Conservation (phyloP, 1,284 basidiomycete species). For the Apiotrichum gamsii region DNA sequence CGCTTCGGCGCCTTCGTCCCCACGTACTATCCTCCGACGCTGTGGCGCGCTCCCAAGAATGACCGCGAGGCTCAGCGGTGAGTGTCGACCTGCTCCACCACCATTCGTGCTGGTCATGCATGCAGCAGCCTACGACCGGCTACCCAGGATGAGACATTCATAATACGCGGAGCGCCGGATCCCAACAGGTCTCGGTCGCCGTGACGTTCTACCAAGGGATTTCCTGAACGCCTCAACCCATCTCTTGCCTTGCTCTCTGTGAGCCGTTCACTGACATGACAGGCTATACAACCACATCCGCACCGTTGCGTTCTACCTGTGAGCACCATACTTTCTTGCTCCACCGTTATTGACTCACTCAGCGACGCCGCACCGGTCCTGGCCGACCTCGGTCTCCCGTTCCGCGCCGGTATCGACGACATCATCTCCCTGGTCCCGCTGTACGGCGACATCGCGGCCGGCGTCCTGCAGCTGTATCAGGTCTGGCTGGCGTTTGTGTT, state of each 20-base stretch:
- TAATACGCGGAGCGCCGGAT: neutral
- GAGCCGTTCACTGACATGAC: neutral
- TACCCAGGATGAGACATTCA: too few species aligned
- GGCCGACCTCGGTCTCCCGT: slow-evolving; percentile 45
- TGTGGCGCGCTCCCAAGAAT: slow-evolving; percentile 28
- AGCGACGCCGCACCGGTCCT: slow-evolving; percentile 46
- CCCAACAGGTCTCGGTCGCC: neutral
- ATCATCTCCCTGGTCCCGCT: slow-evolving; percentile 46
- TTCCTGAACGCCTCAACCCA: neutral
- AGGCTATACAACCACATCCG: slow-evolving; percentile 42
- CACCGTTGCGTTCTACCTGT: slow-evolving; percentile 44
- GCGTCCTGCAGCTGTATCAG: slow-evolving; percentile 44
- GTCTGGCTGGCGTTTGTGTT: slow-evolving; percentile 45
- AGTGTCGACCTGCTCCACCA: too few species aligned
- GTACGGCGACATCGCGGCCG: slow-evolving; percentile 45
- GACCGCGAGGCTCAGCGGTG: slow-evolving; percentile 44
- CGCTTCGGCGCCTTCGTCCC: slow-evolving; percentile 44
- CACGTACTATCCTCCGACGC: slow-evolving; percentile 32
- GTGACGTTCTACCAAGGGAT: neutral
- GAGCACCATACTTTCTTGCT: neutral
- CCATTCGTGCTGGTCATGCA: too few species aligned
- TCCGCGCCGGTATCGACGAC: slow-evolving; percentile 47
- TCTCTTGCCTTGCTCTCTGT: neutral
- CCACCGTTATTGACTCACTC: too few species aligned
- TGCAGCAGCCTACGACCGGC: too few species aligned